phyloP scores from a whole-genome alignment of 148 eudicot genomes.

The Vaccinium myrtillus region DNA sequence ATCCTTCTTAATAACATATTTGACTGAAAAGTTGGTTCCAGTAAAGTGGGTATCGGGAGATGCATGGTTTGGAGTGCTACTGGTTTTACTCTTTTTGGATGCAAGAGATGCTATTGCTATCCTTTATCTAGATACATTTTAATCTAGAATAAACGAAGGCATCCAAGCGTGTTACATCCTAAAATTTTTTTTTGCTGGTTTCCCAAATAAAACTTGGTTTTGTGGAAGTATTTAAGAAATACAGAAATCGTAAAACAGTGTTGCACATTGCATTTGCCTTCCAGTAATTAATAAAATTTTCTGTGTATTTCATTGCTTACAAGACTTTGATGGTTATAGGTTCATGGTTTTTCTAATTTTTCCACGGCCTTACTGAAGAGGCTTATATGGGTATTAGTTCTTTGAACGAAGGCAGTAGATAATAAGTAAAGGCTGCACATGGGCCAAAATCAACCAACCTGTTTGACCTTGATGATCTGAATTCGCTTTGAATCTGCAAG shows the following conservation, averaged over 20 bases:
- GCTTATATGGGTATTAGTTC: neutral
- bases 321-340: neutral
- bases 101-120: neutral
- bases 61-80: neutral
- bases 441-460: neutral
- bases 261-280: neutral
- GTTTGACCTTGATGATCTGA: conserved; percentile 8
- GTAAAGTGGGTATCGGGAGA: neutral
- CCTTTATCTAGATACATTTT: neutral
- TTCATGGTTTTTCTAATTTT: neutral
- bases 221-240: neutral
- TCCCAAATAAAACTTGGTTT: conserved; percentile 1
- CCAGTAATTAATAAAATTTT: neutral
- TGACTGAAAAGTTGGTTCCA: neutral
- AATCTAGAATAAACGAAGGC: neutral
- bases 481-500: neutral
- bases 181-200: neutral
- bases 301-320: neutral
- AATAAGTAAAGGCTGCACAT: conserved; percentile 3
- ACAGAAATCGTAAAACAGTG: neutral
- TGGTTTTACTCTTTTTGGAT: conserved; percentile 7
- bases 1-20: neutral
- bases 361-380: neutral
- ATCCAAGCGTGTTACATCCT: neutral
- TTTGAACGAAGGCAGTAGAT: neutral